phyloP scores from a whole-genome alignment of 306 rosid genomes.

The Begonia fuchsioides region DNA sequence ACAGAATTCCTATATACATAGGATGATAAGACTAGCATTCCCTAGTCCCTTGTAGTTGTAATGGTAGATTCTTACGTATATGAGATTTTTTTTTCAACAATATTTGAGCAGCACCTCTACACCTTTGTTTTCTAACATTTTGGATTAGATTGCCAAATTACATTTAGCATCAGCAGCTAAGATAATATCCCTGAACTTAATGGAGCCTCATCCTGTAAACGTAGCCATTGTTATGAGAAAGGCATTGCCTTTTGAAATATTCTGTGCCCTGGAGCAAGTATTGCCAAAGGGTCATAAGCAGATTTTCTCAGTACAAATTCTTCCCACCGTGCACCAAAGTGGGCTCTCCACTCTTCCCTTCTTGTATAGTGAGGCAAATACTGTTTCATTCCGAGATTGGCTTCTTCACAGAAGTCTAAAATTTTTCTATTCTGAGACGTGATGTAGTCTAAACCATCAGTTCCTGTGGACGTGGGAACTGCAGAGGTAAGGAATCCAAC shows the following conservation, averaged over 20 bases:
- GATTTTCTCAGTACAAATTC: conserved; percentile 53
- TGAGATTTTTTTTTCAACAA: conserved; percentile 7
- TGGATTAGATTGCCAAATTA: conserved; percentile 9
- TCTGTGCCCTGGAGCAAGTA: conserved; percentile 83
- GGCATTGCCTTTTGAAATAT: conserved; percentile 57
- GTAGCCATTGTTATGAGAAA: conserved; percentile 24
- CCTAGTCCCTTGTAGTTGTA: conserved; percentile 2
- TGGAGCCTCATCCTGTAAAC: conserved; percentile 13
- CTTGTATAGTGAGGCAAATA: conserved; percentile 72
- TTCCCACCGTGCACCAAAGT: conserved; percentile 82
- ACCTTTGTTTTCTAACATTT: conserved; percentile 9
- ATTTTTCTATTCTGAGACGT: conserved; percentile 70
- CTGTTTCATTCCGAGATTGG: conserved; percentile 64
- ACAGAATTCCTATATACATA: conserved; percentile 8
- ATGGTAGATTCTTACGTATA: conserved; percentile 3
- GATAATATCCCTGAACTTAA: conserved; percentile 9
- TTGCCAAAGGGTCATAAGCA: conserved; percentile 73
- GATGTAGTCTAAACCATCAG: conserved; percentile 66
- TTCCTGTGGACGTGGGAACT: conserved; percentile 60
- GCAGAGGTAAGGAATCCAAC: conserved; percentile 88
- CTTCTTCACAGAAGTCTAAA: conserved; percentile 59
- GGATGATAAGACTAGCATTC: background rate
- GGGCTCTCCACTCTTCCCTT: conserved; percentile 71
- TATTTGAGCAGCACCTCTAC: conserved; percentile 9
- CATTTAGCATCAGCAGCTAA: conserved; percentile 13